phyloP scores from a whole-genome alignment of 257 asterid species.

The Nicotiana otophora region DNA sequence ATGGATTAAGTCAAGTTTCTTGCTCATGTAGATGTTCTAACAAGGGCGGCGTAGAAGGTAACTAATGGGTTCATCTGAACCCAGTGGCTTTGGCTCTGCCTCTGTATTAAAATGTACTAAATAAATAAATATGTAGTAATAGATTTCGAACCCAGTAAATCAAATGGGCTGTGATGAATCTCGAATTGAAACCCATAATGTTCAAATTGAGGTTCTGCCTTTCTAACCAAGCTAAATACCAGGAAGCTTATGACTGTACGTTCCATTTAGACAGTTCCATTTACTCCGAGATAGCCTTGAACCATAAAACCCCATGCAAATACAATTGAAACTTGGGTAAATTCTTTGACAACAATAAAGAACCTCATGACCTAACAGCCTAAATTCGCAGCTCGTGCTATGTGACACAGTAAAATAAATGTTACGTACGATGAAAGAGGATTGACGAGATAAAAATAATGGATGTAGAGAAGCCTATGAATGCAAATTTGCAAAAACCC shows the following conservation, averaged over 20 bases:
- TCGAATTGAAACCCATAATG: no score
- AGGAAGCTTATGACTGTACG: neutral
- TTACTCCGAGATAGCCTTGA: neutral
- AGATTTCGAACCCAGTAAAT: no score
- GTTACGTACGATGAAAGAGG: neutral
- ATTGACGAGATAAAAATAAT: neutral
- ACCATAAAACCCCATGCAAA: neutral
- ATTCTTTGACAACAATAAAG: neutral
- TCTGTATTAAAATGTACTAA: no score
- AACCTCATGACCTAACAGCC: conserved; percentile 1
- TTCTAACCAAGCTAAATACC: neutral
- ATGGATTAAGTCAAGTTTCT: neutral
- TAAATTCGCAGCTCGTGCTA: neutral
- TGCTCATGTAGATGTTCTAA: neutral
- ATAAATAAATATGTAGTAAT: no score
- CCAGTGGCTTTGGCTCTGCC: no score
- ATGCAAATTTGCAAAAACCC: neutral
- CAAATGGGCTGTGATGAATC: no score
- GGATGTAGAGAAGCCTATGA: neutral
- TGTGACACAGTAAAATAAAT: neutral
- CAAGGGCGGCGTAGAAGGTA: no score
- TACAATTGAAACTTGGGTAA: neutral
- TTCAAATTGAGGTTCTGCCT: no score
- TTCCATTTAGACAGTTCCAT: neutral
- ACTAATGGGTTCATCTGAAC: no score